Percentiles rank a stretch among this genome's conserved stretches.
phyloP scores from a whole-genome alignment of 345 rosid genomes.

The Syzygium jambos region DNA sequence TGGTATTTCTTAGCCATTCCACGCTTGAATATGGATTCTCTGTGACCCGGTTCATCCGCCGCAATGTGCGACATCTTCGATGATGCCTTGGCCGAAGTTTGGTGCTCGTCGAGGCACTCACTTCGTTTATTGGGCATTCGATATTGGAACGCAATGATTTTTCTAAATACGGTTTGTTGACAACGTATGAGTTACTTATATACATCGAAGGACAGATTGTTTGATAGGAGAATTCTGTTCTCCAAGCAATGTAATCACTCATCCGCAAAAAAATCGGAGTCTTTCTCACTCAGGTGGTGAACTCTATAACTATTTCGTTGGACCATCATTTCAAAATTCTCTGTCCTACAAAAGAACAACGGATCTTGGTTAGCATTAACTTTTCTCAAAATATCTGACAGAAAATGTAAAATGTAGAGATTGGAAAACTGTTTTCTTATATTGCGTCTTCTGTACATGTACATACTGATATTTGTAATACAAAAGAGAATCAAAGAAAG shows the following conservation, averaged over 20 bases:
- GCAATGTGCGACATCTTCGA: not conserved
- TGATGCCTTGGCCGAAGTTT: not conserved
- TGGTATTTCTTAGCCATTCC: not conserved
- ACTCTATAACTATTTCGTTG: not conserved
- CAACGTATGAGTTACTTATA: not conserved
- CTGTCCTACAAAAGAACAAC: not conserved
- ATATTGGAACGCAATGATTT: not conserved
- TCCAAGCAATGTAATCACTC: not conserved
- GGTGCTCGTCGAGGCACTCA: not conserved
- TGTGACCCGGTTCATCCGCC: not conserved
- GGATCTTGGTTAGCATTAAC: not conserved
- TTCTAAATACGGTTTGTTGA: not conserved
- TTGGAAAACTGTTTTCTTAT: too few species aligned
- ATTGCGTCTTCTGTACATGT: too few species aligned
- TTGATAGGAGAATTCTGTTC: not conserved
- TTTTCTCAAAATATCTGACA: not conserved
- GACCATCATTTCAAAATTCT: not conserved
- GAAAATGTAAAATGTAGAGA: too few species aligned
- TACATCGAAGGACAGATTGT: not conserved
- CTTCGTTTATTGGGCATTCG: not conserved
- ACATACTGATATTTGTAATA: too few species aligned
- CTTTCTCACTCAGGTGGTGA: not conserved
- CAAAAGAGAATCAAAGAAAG: too few species aligned
- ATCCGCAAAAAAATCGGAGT: not conserved
- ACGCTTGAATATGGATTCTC: not conserved